A percentile compares a stretch with the other conserved stretches of the same genome.
These are phyloP conservation scores for Cerioporus squamosus DNA, from an alignment of 1,284 basidiomycete genomes.

Conservation along the genomic window DNA sequence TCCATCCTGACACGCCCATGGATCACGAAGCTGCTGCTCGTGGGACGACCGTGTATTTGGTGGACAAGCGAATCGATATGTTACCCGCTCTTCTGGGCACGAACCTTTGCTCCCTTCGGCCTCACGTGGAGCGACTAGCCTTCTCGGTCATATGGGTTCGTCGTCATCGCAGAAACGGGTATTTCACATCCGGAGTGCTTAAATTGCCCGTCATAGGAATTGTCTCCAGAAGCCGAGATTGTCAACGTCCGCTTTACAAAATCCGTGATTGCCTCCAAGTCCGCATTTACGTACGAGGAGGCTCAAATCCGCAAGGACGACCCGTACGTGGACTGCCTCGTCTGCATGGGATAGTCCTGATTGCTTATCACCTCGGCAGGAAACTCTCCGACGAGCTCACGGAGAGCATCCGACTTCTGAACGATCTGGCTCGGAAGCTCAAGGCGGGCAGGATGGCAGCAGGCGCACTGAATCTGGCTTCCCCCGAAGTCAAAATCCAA, in stretches of 20 bases:
- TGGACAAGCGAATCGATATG: slow-evolving; percentile 99
- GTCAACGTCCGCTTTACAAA: slow-evolving; percentile 93
- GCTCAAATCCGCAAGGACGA: slow-evolving; percentile 96
- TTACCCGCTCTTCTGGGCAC: slow-evolving; percentile 93
- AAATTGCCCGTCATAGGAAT: slow-evolving; percentile 58
- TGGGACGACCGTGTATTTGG: slow-evolving; percentile 97
- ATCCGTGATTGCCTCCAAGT: slow-evolving; percentile 96
- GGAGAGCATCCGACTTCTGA: slow-evolving; percentile 88
- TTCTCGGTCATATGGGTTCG: slow-evolving; percentile 97
- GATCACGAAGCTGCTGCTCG: slow-evolving; percentile 94
- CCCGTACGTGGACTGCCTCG: slow-evolving; percentile 53
- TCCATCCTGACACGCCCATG: slow-evolving; percentile 94
- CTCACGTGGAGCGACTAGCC: slow-evolving; percentile 92
- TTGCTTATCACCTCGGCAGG: slow-evolving; percentile 41
- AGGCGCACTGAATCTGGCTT: slow-evolving; percentile 96
- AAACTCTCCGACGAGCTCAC: slow-evolving; percentile 85
- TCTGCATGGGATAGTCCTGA: not conserved
- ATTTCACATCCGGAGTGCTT: not conserved
- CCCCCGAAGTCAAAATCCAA: slow-evolving; percentile 97
- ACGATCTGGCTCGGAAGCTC: slow-evolving; percentile 86
- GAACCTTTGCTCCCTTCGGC: slow-evolving; percentile 93
- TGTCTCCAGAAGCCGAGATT: slow-evolving; percentile 86
- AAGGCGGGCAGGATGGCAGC: slow-evolving; percentile 89
- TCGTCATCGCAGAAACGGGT: slow-evolving; percentile 13
- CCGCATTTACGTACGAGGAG: slow-evolving; percentile 97